Evolutionary conservation across 83 land plant genomes (phyloP), one percentile per base, ranked within the genome.

Genomic region (Thuja plicata): DNA sequence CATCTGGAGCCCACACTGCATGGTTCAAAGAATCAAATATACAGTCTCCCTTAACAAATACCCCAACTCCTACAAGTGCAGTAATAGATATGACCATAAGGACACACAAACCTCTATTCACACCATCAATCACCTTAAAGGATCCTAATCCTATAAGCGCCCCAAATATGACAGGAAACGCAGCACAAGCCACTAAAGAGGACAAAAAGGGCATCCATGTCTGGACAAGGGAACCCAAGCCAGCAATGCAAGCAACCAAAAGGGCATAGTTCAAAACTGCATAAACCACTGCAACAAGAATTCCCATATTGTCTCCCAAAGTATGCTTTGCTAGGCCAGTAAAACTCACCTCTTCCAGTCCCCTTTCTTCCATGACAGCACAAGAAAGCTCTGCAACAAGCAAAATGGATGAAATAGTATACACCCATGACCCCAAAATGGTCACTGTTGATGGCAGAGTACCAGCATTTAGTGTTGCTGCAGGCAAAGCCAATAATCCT

Each of bases 361-460:
- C 57, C 16, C 19, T 54, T 16, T 54, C 57, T 16, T 54, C 57
- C 57, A 54, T 54, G 15, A 54, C 17, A 54, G 19, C 57, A 54
- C 16, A 54, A 54, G 57, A 54, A 54, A 54, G 57, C 57, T 54
- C 57, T 15, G 57, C 19, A 54, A 54, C 94, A 38, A 95, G 92
- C 45, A 95, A 35, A 15, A 95, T 93, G 54, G 96, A 93, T 34
- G 97, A 92, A 40, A 94, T 89, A 78, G 92, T 96, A 87, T 94
- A 95, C 37, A 94, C 95, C 97, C 97, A 95, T 5, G 92, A 94
- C 55, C 88, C 86, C 45, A 95, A 73, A 50, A 95, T 95, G 50
- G 90, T 71, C 12, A 89, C 46, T 84, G 92, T 89, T 34, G 97
- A 94, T 35, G 96, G 96, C 82, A 94, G 60, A 57, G 93, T 88